phyloP scores from a whole-genome alignment of 2,329 filamentous ascomycete species.

The Magnaporthales sp. region DNA sequence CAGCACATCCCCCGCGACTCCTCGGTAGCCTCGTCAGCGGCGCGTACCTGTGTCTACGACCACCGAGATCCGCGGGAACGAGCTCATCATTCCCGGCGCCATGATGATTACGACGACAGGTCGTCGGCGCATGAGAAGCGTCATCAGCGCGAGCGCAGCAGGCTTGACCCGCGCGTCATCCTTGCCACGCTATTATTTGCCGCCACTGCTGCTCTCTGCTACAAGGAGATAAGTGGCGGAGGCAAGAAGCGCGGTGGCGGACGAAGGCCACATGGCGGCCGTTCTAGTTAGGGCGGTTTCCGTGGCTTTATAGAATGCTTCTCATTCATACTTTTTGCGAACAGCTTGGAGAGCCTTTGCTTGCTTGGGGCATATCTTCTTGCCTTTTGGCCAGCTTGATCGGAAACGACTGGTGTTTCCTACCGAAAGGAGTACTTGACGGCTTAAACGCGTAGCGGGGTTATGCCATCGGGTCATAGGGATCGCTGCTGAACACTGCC shows the following conservation, averaged over 20 bases:
- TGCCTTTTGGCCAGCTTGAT: background rate
- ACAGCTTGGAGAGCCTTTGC: background rate
- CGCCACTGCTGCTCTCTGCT: background rate
- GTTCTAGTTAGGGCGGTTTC: background rate
- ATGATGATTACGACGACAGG: conserved; percentile 30
- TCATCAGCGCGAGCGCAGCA: background rate
- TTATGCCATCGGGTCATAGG: background rate
- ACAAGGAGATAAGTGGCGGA: background rate
- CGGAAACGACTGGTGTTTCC: background rate
- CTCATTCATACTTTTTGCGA: no score
- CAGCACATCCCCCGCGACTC: background rate
- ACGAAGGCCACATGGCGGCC: background rate
- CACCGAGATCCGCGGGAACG: background rate
- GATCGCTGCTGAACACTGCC: background rate
- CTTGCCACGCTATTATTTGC: conserved; percentile 1
- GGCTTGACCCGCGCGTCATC: background rate
- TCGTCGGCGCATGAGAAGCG: background rate
- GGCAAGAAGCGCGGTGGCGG: background rate
- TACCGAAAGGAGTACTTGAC: background rate
- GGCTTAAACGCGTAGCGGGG: background rate
- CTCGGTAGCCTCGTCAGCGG: background rate
- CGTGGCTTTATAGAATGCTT: background rate
- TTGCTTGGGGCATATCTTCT: background rate
- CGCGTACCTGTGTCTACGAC: background rate
- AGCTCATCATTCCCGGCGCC: background rate